phyloP scores from a whole-genome alignment of 2,329 filamentous ascomycete species.

The Hypoxylon sp. region DNA sequence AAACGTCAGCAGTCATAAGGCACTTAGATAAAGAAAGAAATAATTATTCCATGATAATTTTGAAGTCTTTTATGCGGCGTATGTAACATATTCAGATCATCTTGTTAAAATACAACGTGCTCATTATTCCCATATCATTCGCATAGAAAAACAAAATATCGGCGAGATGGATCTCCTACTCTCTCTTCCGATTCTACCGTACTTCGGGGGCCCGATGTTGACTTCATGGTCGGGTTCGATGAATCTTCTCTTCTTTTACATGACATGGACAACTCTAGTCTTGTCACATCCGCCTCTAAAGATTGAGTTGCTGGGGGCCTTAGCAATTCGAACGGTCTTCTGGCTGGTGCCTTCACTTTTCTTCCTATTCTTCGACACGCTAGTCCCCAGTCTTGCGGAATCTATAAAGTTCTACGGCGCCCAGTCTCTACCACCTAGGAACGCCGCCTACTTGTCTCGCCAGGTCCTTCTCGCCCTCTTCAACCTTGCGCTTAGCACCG shows the following conservation, averaged over 20 bases:
- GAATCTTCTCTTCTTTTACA: conserved; percentile 87
- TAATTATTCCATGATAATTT: too few relatives aligned
- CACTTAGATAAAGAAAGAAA: too few relatives aligned
- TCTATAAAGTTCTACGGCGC: conserved; percentile 73
- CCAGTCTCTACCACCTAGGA: conserved; percentile 58
- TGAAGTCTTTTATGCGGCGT: too few relatives aligned
- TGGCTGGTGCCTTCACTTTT: conserved; percentile 77
- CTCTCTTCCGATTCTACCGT: conserved; percentile 76
- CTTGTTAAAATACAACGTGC: too few relatives aligned
- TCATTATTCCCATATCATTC: too few relatives aligned
- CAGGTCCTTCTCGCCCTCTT: conserved; percentile 54
- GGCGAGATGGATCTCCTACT: conserved; percentile 70
- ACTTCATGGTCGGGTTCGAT: conserved; percentile 80
- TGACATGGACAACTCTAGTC: conserved; percentile 88
- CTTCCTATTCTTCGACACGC: conserved; percentile 76
- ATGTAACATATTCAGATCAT: too few relatives aligned
- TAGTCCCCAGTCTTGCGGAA: conserved; percentile 73
- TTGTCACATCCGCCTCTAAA: conserved; percentile 77
- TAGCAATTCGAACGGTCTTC: conserved; percentile 72
- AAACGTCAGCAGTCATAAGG: too few relatives aligned
- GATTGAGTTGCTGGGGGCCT: conserved; percentile 76
- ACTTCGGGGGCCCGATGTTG: conserved; percentile 67
- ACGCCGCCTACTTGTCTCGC: conserved; percentile 47
- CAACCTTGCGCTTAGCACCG: conserved; percentile 57
- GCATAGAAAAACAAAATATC: conserved; percentile 6